Base-by-base conservation (phyloP, 805 yeast species). In the Pichia nakasei region DNA sequence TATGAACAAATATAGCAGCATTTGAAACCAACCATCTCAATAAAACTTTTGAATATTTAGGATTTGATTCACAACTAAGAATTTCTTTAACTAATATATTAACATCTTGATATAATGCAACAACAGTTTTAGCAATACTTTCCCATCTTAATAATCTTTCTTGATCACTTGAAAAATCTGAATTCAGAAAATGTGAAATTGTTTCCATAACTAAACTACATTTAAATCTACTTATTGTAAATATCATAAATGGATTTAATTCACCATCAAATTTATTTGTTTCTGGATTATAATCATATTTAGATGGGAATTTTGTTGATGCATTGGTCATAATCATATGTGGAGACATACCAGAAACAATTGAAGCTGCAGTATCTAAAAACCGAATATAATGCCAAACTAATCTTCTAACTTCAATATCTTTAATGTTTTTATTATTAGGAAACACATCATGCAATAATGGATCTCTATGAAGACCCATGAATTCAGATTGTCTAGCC, bases 1-100 rank as follows among this genome's bases (percentile, higher is more conserved):
- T 40, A 36, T 49, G 50, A 0, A 85, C 94, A 29, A 86, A 69
- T 38, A 89, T 67, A 31, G 81, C 76, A 50, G 84, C 80, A 59
- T 91, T 89, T 32, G 89, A 78, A 43, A 85, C 66, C 59, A 87
- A 75, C 97, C 97, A 91, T 5, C 82, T 64, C 45, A 91, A 67
- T 22, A 91, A 95, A 2, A 93, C 91, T 48, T 82, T 63, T 2
- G 46, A 33, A 32, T 44, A 47, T 29, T 41, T 39, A 9, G 43
- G 38, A 36, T 46, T 42, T 15, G 31, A 35, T 21, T 37, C 31
- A 41, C 52, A 49, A 29, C 31, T 38, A 5, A 43, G 27, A 5
- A 49, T 49, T 38, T 49, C 50, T 21, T 31, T 35, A 12, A 40
- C 29, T n/a, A 49, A 22, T 3, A 22, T 17, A 21, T 26, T 26